Conservation (phyloP, 805 yeast genomes). For the Jamesozyma hellenica region DNA sequence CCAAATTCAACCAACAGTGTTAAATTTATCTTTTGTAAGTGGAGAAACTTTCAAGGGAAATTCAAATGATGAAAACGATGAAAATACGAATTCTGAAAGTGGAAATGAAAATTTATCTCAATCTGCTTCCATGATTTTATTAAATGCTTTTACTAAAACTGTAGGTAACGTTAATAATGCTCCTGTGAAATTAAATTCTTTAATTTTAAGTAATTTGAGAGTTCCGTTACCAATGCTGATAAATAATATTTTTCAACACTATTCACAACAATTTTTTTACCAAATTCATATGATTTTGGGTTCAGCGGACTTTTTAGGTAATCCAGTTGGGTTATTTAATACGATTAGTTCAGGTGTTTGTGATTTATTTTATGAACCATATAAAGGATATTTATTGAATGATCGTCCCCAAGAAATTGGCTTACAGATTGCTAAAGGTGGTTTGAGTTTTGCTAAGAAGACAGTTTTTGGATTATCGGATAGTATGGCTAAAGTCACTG, state of each 20-base stretch:
- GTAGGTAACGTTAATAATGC: slow-evolving; percentile 96
- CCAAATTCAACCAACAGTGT: slow-evolving; percentile 83
- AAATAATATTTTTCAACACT: slow-evolving; percentile 70
- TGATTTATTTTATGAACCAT: slow-evolving; percentile 96
- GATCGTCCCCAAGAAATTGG: slow-evolving; percentile 96
- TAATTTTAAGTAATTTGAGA: slow-evolving; percentile 78
- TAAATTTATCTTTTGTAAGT: slow-evolving; percentile 83
- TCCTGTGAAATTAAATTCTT: slow-evolving; percentile 78
- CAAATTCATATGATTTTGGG: slow-evolving; percentile 90
- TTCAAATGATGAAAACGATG: slow-evolving; percentile 2
- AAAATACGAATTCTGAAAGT: slow-evolving; percentile 1
- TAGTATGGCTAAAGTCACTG: slow-evolving; percentile 85
- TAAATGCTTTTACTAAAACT: slow-evolving; percentile 89
- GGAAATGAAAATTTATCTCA: background rate
- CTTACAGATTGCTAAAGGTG: slow-evolving; percentile 92
- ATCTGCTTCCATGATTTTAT: slow-evolving; percentile 48
- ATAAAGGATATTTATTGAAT: slow-evolving; percentile 86
- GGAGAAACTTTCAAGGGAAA: slow-evolving; percentile 4
- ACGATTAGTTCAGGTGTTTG: slow-evolving; percentile 88
- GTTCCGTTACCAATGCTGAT: slow-evolving; percentile 69
- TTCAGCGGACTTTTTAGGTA: slow-evolving; percentile 91
- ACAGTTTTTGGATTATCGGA: slow-evolving; percentile 93
- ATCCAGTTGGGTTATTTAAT: slow-evolving; percentile 93
- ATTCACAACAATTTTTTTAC: slow-evolving; percentile 82
- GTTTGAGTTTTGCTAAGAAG: slow-evolving; percentile 84